Evolutionary conservation across 345 rosid species (phyloP).

Genomic region (Odontarrhena argentea): DNA sequence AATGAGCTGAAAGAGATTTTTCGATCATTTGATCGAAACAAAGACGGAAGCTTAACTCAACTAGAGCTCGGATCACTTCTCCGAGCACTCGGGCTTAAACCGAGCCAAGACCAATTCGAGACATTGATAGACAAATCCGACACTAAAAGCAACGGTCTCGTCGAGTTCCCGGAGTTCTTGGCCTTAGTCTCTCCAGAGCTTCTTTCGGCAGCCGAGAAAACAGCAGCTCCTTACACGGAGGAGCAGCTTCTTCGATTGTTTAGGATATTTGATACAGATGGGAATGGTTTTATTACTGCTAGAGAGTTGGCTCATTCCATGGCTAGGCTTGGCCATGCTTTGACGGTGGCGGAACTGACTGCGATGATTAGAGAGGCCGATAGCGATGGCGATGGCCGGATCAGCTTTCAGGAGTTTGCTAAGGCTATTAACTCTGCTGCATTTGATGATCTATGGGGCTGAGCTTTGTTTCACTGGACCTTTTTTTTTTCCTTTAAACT

Average conservation of each 20-base stretch:
- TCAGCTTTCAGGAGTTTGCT: conserved; percentile 73
- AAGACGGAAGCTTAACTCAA: conserved; percentile 86
- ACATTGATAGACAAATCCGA: conserved; percentile 72
- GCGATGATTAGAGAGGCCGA: conserved; percentile 98
- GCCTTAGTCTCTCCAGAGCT: conserved; percentile 81
- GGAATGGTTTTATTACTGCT: conserved; percentile 76
- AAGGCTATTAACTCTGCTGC: conserved; percentile 89
- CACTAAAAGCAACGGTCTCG: conserved; percentile 76
- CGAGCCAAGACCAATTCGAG: conserved; percentile 76
- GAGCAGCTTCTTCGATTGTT: conserved; percentile 69
- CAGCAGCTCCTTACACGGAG: conserved; percentile 72
- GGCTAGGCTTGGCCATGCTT: conserved; percentile 84
- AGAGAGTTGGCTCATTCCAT: conserved; percentile 86
- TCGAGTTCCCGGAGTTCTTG: conserved; percentile 85
- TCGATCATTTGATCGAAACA: conserved; percentile 82
- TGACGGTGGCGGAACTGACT: conserved; percentile 76
- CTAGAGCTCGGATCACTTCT: conserved; percentile 86
- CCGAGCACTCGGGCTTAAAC: conserved; percentile 73
- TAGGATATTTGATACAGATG: conserved; percentile 74
- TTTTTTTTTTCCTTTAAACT: neutral
- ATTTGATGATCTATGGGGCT: conserved; percentile 79
- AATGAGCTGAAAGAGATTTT: conserved; percentile 79
- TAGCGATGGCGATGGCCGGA: conserved; percentile 86
- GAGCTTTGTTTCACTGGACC: conserved; percentile 20
- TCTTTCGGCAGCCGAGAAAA: conserved; percentile 49